Base-by-base conservation (phyloP, 352 stramenopile genomes). In the Phytopythium oedochilum region DNA sequence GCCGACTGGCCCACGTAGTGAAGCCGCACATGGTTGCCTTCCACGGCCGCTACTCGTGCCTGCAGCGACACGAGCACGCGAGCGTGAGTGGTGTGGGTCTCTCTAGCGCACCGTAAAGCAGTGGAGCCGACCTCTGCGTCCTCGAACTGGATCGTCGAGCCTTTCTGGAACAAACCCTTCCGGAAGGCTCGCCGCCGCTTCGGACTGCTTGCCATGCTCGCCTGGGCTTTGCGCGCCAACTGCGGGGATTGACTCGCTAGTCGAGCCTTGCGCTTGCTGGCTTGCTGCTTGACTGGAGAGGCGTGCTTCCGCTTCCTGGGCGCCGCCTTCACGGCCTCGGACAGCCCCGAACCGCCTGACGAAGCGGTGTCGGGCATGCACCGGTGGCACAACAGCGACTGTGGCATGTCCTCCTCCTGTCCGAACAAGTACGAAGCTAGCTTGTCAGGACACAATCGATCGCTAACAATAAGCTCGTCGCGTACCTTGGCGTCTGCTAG, bases 1-100 rank as follows among this genome's bases (percentile, higher is more conserved):
- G 58, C 54, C 39, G 77, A 86, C 51, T 86, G 72, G 35, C 81
- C 79, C 63, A 92, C 92, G 66, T 92, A 91, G 44, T 91, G 83
- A 9, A 94, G 62, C 17, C 83, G 81, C 53, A 92, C 77, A 42
- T 78, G 88, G 32, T 85, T 83, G 63, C 82, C 81, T 36, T 90
- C 71, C 6, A 94, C 72, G 1, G 78, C 80, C 2, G 66, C 73
- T 23, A 93, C 66, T 47, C 79, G 83, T 3, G 78, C 83, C 79
- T 91, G 44, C 10, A 46, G 12, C 12, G 14, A 12, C 42, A 32
- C 12, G 12, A 49, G 4, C 5, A 31, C 4, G 43, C 10, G 12
- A 9, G 20, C 12, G 50, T 60, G 12, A 42, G n/a, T 18, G 42
- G 7, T n/a, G n/a, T n/a, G n/a, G n/a, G n/a, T n/a, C n/a, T n/a